Base-by-base conservation (phyloP, 495 filamentous ascomycete genomes). In the Neurospora terricola region DNA sequence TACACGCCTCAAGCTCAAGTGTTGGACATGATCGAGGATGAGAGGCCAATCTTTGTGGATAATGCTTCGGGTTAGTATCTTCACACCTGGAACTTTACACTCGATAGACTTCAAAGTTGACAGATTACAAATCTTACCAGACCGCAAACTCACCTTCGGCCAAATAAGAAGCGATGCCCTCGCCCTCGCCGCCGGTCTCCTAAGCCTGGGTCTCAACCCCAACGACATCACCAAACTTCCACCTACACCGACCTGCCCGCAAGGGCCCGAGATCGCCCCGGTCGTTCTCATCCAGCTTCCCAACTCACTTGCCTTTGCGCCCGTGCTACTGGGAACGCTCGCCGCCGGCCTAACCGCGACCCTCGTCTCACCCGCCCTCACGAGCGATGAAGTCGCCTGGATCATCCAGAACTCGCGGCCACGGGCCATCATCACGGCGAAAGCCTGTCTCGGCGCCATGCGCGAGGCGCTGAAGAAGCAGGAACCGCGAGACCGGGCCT, bases 281-380 rank as follows among this genome's bases (percentile, higher is more conserved):
- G 68, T 81, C 39, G 76, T 81, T 34, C 76, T 81, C n/a, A 76
- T 81, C 75, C 80, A 81, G 71, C 74, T 81, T 10, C 80, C 80
- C 59, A 81, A 81, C 73, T 75, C 72, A 45, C 74, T 81, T 12
- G 71, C 78, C 14, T 79, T 81, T 59, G 74, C 75, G 5, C 78
- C 80, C 3, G 43, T 80, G 38, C 66, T 80, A 0, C 72, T 80
- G 54, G 80, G 80, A 42, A 71, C 70, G 11, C 72, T 80, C 38
- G 80, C 80, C 7, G 66, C 80, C 11, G 77, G 77, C n/a, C 71
- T 80, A 40, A 81, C 80, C 2, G 80, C 80, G 1, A 81, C 80
- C 0, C 74, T 81, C 30, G 79, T 75, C 30, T 80, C 82, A 3
- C 81, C 82, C 5, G 77, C 77, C 38, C 75, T 82, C 6, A 78